These are phyloP conservation scores for Millerozyma acaciae DNA, from an alignment of 805 yeast genomes.

Conservation along the genomic window DNA sequence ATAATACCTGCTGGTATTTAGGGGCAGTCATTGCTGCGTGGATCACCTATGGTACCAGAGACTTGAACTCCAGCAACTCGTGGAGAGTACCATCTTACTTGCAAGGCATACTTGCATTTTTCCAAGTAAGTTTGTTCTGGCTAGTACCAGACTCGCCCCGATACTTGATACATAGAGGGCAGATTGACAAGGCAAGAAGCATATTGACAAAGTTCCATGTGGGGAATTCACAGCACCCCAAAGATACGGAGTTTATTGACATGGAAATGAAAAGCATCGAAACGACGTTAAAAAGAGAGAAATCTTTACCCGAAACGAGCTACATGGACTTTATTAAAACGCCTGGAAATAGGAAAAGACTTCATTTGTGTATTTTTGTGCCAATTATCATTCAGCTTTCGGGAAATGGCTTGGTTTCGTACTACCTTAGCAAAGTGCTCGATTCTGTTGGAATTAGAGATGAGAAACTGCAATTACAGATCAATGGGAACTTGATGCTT, in stretches of 20 bases:
- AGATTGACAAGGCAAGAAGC: constrained; percentile 39
- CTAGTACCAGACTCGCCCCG: constrained; percentile 51
- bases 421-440: constrained; percentile 49
- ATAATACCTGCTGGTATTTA: constrained; percentile 49
- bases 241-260: constrained; percentile 24
- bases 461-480: constrained; percentile 41
- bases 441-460: constrained; percentile 50
- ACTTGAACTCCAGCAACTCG: constrained; percentile 28
- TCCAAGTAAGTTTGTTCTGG: constrained; percentile 35
- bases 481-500: constrained; percentile 49
- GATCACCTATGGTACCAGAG: constrained; percentile 46
- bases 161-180: constrained; percentile 38
- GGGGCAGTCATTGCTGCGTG: constrained; percentile 55
- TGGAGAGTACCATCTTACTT: constrained; percentile 56
- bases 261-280: constrained; percentile 39
- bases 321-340: constrained; percentile 38
- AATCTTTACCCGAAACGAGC: constrained; percentile 23
- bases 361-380: constrained; percentile 29
- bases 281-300: constrained; percentile 40
- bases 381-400: constrained; percentile 42
- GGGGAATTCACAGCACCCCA: constrained; percentile 32
- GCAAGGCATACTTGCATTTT: constrained; percentile 46
- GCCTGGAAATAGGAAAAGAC: constrained; percentile 40
- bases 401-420: constrained; percentile 51
- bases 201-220: constrained; percentile 40